Base-by-base conservation (phyloP, 108 stramenopile genomes). In the Nannochloropsis gaditana region DNA sequence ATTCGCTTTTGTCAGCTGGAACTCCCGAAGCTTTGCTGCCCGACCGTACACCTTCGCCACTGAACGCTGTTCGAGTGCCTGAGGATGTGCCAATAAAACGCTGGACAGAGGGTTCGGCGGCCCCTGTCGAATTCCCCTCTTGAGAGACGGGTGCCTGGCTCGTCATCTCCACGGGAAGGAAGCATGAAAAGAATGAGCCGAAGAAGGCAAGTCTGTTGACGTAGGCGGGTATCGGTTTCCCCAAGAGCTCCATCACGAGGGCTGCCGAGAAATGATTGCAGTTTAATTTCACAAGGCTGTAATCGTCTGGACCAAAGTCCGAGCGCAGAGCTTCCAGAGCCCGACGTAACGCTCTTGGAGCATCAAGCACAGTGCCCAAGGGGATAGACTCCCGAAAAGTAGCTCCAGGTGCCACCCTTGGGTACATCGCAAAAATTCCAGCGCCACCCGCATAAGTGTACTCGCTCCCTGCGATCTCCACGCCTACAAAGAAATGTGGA, bases 101-200 rank as follows among this genome's bases (percentile, higher is more conserved):
- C n/a, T 73, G 59, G 19, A 73, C 59, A 2, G 59, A 73, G 59
- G 59, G 59, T 15, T 73, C 15, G n/a, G 59, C 59, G n/a, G 5
- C 59, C 4, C 59, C 59, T 73, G n/a, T 15, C 2, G 19, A n/a
- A 73, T 73, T n/a, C 59, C 19, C 6, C 15, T n/a, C 59, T 73
- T 73, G 59, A 3, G 15, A n/a, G 19, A 82, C 82, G 45, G 82
- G 82, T 19, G 82, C 82, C 19, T 82, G 43, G 4, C 82, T 45
- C 45, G 45, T 45, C 82, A 82, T 82, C 17, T 43, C 43, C 45
- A 21, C 44, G 82, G 82, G 82, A 82, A 82, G 45, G 44, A 82
- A 45, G 45, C 82, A 82, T 15, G 44, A 45, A 21, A 82, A 43
- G 19, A 82, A 45, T 0, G 44, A 43, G 21, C 82, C 82, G 19